Conservation (phyloP, 2,329 filamentous ascomycete species). For the Aspergillus sp. region DNA sequence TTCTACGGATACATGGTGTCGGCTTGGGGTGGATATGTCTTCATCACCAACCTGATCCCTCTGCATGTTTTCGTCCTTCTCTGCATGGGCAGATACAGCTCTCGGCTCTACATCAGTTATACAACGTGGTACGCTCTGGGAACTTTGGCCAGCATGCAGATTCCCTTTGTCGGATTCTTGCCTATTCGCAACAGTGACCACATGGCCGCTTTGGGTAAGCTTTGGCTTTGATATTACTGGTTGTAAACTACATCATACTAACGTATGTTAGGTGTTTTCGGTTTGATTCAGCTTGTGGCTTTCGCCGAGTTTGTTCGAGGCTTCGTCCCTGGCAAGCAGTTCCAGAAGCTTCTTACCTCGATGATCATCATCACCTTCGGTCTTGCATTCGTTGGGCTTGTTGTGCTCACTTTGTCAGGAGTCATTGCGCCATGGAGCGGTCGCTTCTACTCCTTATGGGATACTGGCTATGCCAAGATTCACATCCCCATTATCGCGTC, state of each 20-base stretch:
- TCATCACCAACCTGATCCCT: slow-evolving; percentile 96
- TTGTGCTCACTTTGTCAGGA: slow-evolving; percentile 76
- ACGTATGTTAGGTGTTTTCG: slow-evolving; percentile 70
- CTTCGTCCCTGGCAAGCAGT: slow-evolving; percentile 88
- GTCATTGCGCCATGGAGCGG: slow-evolving; percentile 97
- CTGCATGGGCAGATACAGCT: slow-evolving; percentile 95
- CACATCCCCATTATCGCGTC: slow-evolving; percentile 99
- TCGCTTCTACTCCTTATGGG: slow-evolving; percentile 98
- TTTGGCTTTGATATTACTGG: slow-evolving; percentile 3
- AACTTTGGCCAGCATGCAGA: slow-evolving; percentile 96
- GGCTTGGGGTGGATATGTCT: slow-evolving; percentile 98
- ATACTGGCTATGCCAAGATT: slow-evolving; percentile 97
- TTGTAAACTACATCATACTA: slow-evolving; percentile 6
- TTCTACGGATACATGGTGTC: slow-evolving; percentile 99
- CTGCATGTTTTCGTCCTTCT: slow-evolving; percentile 91
- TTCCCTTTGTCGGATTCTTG: slow-evolving; percentile 96
- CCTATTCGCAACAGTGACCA: slow-evolving; percentile 96
- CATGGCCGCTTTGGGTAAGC: slow-evolving; percentile 86
- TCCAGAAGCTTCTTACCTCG: slow-evolving; percentile 79
- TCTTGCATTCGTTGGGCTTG: slow-evolving; percentile 69
- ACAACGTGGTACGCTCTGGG: slow-evolving; percentile 97
- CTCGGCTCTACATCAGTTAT: slow-evolving; percentile 90
- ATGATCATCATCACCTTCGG: slow-evolving; percentile 71
- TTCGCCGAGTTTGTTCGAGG: slow-evolving; percentile 86
- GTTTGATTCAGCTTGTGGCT: slow-evolving; percentile 85